Evolutionary conservation across 805 yeast species (phyloP), one percentile per base, ranked within the genome.

Genomic region (Yarrowia deformans): DNA sequence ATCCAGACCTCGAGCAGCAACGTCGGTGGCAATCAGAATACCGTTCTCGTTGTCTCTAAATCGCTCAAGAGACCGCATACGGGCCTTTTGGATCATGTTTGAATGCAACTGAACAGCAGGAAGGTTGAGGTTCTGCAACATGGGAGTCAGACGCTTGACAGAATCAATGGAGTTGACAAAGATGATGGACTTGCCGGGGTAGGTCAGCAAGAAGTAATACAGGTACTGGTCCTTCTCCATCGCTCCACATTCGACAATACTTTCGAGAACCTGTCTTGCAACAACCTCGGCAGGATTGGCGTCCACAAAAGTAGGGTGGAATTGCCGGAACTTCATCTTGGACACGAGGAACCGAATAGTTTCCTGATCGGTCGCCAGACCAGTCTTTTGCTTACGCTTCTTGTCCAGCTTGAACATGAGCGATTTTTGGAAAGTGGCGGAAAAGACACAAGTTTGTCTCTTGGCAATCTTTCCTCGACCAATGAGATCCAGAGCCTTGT

Each of bases 1-100:
- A 82, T 95, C 99, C 70, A 95, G 84, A 70, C 99, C 99, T 82
- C 99, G 87, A 4, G 99, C 99, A 1, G 99, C 99, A 56, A 95
- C 98, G 79, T 95, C 99, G 4, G 98, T 92, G 0, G 98, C 97
- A 67, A 95, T 85, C 69, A 95, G 81, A 2, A 93, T 83, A 29
- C 85, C 84, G 60, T 82, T 79, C 8, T 80, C 78, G 29, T 75
- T 75, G 32, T 71, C 75, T 72, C 84, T 86, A 82, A 93, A 94
- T 71, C 89, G 84, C 79, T 95, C 99, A 74, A 95, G 81, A 2
- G 94, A 86, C 73, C 93, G 84, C 73, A 95, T 81, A 75, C 99
- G 87, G 77, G 92, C 97, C 75, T 93, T 94, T 77, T 95, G 99
- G 56, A 90, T 85, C 98, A 95, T 94, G 29, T 93, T 88, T 2